These are phyloP conservation scores for Aspergillus costaricaensis DNA, from an alignment of 2,329 filamentous ascomycete species.

Conservation along the genomic window DNA sequence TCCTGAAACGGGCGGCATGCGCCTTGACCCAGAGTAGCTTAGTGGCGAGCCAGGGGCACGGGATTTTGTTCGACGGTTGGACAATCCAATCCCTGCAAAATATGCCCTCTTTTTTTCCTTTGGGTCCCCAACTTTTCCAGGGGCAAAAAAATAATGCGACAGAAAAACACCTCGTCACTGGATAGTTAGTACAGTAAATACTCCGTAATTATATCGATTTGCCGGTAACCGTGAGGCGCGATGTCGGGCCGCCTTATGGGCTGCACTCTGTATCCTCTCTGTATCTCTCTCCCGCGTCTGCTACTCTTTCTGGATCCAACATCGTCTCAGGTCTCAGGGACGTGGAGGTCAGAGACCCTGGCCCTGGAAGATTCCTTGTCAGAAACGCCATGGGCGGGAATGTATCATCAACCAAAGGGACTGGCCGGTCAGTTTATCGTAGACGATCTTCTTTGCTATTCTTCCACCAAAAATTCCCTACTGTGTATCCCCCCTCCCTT, in stretches of 20 bases:
- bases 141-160: neutral
- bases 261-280: neutral
- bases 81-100: no score
- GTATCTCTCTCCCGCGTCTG: neutral
- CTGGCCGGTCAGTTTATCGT: neutral
- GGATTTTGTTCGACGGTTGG: neutral
- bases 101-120: neutral
- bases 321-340: slow-evolving; percentile 2
- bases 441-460: neutral
- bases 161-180: no score
- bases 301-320: neutral
- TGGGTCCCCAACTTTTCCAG: neutral
- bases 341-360: neutral
- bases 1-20: slow-evolving; percentile 16
- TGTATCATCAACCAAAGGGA: slow-evolving; percentile 1
- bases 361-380: neutral
- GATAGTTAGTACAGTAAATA: no score
- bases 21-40: slow-evolving; percentile 1
- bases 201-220: neutral
- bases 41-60: slow-evolving; percentile 9
- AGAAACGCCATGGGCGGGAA: neutral
- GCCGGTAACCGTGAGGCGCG: neutral
- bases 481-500: no score
- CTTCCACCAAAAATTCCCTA: no score
- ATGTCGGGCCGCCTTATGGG: neutral